Evolutionary conservation across 306 rosid genomes (phyloP), one percentile per base, ranked within the genome.

Genomic region (Casuarina cunninghamiana): DNA sequence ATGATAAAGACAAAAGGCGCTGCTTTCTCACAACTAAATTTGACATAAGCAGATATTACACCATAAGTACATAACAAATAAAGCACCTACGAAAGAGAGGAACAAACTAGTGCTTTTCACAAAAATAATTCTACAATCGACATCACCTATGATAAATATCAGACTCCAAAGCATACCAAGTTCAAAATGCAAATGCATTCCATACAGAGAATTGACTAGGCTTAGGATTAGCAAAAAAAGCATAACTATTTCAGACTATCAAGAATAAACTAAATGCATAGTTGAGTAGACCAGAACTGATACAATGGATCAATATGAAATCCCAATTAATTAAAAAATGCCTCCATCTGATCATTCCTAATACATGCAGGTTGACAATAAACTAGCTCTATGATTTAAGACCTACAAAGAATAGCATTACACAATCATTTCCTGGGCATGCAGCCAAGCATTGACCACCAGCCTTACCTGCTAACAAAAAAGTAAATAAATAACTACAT

Each of bases 401-500:
- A 38, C 6, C 69, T 35, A 11, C 45, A 15, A 37, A 12, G 12
- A 62, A 26, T 26, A 57, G 32, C 3, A 21, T 32, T 32, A 21
- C 37, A 57, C 4, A 8, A 17, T 11, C 63, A 57, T 57, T 57
- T 12, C 38, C 63, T n/a, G 7, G 37, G 76, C 49, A 72, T 57
- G 80, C 53, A 50, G 60, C 74, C 58, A 51, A 17, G 45, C 63
- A 45, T 26, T 26, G 32, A 54, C 26, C n/a, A 80, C 46, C 26
- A 66, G 60, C 43, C 21, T 73, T 38, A 45, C 53, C 54, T 48
- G 44, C 58, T 70, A 76, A 42, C n/a, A 80, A 8, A 70, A 35
- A 6, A 48, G 48, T 41, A 66, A 38, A 37, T 51, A 72, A 61
- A 12, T 32, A 78, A 78, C 69, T 61, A 78, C 19, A 71, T 68